phyloP scores from a whole-genome alignment of 225 moss, liverwort and hornwort species.

The Polytrichum commune region DNA sequence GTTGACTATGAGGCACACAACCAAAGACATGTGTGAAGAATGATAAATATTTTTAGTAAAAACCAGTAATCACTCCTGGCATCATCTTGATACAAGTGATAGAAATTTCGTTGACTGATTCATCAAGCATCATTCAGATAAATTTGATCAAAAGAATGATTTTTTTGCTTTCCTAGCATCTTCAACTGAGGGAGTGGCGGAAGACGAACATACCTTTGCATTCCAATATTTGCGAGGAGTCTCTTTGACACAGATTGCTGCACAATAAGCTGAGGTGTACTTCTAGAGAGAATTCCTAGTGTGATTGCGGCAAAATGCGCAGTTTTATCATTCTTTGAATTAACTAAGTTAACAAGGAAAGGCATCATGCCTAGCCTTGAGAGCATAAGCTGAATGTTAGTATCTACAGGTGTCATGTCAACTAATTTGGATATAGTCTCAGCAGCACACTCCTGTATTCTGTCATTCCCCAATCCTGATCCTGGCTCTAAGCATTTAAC shows the following conservation, averaged over 20 bases:
- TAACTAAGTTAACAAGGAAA: conserved; percentile 19
- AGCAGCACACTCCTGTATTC: conserved; percentile 34
- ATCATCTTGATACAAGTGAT: no score
- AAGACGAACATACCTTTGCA: conserved; percentile 14
- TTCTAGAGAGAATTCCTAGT: conserved; percentile 39
- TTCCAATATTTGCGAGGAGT: conserved; percentile 25
- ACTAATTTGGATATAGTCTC: conserved; percentile 37
- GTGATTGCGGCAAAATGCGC: conserved; percentile 31
- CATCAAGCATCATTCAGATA: no score
- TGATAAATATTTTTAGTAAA: no score
- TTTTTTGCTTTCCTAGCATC: not conserved
- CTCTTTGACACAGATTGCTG: conserved; percentile 23
- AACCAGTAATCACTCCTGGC: no score
- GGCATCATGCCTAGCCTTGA: conserved; percentile 36
- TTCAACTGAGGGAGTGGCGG: not conserved
- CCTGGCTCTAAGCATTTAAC: conserved; percentile 32
- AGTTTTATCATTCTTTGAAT: conserved; percentile 24
- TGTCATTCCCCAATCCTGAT: conserved; percentile 20
- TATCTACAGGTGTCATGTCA: conserved; percentile 14
- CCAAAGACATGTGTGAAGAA: no score
- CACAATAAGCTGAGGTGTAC: conserved; percentile 34
- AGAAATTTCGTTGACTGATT: no score
- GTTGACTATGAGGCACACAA: no score
- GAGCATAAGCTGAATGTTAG: conserved; percentile 17
- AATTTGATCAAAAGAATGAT: no score